These are phyloP conservation scores for Mycena sp. DNA, from an alignment of 1,284 basidiomycete species.

Conservation along the genomic window DNA sequence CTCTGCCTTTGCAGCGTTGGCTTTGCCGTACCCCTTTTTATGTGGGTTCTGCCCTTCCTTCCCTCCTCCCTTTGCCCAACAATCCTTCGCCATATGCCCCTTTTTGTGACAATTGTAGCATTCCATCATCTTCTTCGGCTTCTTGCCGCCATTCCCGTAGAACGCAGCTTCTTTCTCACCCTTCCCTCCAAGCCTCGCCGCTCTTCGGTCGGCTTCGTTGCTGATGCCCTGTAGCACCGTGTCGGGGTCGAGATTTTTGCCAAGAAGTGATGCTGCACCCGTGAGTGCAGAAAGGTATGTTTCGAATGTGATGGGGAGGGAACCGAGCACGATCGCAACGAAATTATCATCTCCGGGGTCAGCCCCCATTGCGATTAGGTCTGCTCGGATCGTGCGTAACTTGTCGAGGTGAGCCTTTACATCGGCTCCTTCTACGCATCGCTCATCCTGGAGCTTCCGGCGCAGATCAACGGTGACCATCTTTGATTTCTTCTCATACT, in stretches of 20 bases:
- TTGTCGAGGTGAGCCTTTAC: too few species aligned
- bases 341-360: slow-evolving; percentile 4
- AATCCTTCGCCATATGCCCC: background rate
- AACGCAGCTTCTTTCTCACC: background rate
- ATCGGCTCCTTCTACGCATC: too few species aligned
- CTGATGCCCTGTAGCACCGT: slow-evolving; percentile 11
- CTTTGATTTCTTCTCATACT: background rate
- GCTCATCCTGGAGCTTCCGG: too few species aligned
- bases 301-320: background rate
- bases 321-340: slow-evolving; percentile 2
- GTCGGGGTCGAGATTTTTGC: slow-evolving; percentile 3
- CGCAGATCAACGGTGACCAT: background rate
- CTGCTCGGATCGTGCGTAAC: too few species aligned
- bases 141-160: slow-evolving; percentile 6
- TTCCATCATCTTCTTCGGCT: too few species aligned
- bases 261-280: too few species aligned
- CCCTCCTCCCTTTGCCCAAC: too few species aligned
- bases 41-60: slow-evolving; percentile 11
- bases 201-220: slow-evolving; percentile 8
- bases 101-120: too few species aligned
- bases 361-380: background rate
- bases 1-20: background rate
- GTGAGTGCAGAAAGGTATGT: too few species aligned
- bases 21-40: slow-evolving; percentile 16
- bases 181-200: background rate